Percentiles rank a stretch among this genome's conserved stretches.
These are phyloP conservation scores for Hapsidospora chrysogenum DNA, from an alignment of 495 filamentous ascomycete genomes.

Conservation along the genomic window DNA sequence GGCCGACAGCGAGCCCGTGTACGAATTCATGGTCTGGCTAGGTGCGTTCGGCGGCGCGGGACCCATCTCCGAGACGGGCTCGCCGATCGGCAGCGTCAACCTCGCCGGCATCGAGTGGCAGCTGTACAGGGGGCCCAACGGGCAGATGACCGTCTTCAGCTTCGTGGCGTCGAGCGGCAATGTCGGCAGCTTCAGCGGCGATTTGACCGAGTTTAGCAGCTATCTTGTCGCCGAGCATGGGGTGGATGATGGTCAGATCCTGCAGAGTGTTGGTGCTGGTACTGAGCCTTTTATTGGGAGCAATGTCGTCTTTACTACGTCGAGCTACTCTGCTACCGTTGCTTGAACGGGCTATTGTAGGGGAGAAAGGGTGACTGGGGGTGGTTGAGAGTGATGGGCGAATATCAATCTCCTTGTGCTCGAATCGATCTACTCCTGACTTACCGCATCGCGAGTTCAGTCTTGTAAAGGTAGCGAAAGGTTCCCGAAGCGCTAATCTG, in stretches of 20 bases:
- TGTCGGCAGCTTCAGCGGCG: constrained; percentile 32
- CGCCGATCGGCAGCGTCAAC: constrained; percentile 31
- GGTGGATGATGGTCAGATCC: constrained; percentile 31
- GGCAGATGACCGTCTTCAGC: constrained; percentile 38
- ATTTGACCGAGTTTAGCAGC: constrained; percentile 37
- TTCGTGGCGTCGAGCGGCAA: constrained; percentile 35
- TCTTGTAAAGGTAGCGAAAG: no score
- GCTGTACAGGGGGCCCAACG: constrained; percentile 39
- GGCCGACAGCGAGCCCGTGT: constrained; percentile 27
- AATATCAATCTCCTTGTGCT: no score
- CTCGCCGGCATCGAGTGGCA: constrained; percentile 35
- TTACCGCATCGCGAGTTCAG: no score
- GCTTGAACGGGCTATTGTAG: constrained; percentile 5
- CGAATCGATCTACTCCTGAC: no score
- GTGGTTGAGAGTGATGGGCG: no score
- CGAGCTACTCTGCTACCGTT: constrained; percentile 10
- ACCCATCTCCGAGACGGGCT: constrained; percentile 42
- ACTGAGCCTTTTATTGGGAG: constrained; percentile 17
- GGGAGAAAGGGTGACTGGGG: no score
- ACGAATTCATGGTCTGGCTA: constrained; percentile 63
- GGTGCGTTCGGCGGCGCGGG: constrained; percentile 43
- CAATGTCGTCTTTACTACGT: constrained; percentile 11
- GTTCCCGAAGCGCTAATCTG: no score
- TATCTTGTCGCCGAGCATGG: constrained; percentile 36
- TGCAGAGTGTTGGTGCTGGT: constrained; percentile 17